These are phyloP conservation scores for Pelargonium australe DNA, from an alignment of 441 rosid genomes.

Conservation along the genomic window DNA sequence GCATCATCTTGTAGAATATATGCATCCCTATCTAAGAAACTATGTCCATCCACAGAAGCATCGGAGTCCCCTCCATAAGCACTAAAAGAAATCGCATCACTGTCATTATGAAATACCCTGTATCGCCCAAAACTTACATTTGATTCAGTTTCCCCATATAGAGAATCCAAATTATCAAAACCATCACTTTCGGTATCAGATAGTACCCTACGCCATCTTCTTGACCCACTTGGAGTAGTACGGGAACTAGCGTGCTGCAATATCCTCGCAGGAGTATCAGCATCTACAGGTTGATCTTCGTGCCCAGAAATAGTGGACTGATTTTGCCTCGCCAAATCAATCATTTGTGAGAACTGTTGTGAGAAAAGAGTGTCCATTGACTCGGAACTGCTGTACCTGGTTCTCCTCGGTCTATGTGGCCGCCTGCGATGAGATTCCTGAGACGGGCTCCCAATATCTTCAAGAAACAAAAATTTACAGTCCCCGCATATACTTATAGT, in stretches of 20 bases:
- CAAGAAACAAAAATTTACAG: constrained; percentile 73
- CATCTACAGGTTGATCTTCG: constrained; percentile 38
- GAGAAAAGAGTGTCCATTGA: constrained; percentile 51
- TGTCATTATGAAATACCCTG: constrained; percentile 47
- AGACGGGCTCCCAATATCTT: constrained; percentile 50
- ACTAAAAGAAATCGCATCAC: constrained; percentile 65
- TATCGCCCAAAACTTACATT: constrained; percentile 49
- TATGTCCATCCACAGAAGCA: constrained; percentile 57
- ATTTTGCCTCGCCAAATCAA: constrained; percentile 49
- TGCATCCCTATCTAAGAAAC: constrained; percentile 44
- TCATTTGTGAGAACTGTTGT: constrained; percentile 48
- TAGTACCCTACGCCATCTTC: constrained; percentile 49
- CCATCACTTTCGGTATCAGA: constrained; percentile 84
- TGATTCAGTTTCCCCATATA: constrained; percentile 57
- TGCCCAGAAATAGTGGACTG: constrained; percentile 34
- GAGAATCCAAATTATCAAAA: constrained; percentile 49
- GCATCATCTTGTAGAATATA: constrained; percentile 40
- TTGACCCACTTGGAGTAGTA: constrained; percentile 55
- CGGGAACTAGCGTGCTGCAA: constrained; percentile 39
- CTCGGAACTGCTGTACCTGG: constrained; percentile 56
- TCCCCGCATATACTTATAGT: constrained; percentile 55
- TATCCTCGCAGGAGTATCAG: constrained; percentile 34
- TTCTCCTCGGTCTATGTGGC: constrained; percentile 40
- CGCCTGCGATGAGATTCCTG: constrained; percentile 36
- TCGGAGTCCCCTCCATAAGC: constrained; percentile 75